Percentiles rank a stretch among this genome's conserved stretches.
phyloP scores from a whole-genome alignment of 108 stramenopile genomes.

The Skeletonema potamos region DNA sequence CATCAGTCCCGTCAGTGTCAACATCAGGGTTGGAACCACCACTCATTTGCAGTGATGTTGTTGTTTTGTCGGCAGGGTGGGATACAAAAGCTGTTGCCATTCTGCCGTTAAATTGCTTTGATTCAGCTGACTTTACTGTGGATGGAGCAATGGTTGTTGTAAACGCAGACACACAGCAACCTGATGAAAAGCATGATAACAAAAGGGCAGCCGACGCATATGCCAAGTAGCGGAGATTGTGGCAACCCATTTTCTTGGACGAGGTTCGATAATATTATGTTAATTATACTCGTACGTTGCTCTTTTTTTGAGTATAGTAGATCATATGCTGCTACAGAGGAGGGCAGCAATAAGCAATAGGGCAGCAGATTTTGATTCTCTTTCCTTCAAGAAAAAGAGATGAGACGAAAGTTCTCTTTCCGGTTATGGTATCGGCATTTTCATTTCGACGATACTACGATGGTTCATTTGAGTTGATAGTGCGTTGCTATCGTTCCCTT shows the following conservation, averaged over 20 bases:
- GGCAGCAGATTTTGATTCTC: too few relatives aligned
- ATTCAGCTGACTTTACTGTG: background rate
- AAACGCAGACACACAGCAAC: background rate
- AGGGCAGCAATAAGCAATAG: too few relatives aligned
- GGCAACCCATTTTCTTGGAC: background rate
- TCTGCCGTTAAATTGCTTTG: background rate
- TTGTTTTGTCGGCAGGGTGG: background rate
- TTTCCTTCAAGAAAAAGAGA: too few relatives aligned
- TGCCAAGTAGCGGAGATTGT: background rate
- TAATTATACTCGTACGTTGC: too few relatives aligned
- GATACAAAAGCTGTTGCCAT: background rate
- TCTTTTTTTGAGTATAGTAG: too few relatives aligned
- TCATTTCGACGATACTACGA: too few relatives aligned
- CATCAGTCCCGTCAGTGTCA: constrained; percentile 20
- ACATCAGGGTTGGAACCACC: constrained; percentile 9
- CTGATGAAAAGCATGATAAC: background rate
- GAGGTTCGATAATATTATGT: too few relatives aligned
- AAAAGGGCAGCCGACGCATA: background rate
- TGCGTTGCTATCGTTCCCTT: too few relatives aligned
- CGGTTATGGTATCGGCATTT: too few relatives aligned
- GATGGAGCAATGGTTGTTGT: background rate
- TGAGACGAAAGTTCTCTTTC: too few relatives aligned
- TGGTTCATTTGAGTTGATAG: too few relatives aligned
- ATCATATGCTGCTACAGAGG: too few relatives aligned
- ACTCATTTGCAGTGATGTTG: constrained; percentile 16